phyloP scores from a whole-genome alignment of 2,329 filamentous ascomycete species.

The Apiospora aurea region DNA sequence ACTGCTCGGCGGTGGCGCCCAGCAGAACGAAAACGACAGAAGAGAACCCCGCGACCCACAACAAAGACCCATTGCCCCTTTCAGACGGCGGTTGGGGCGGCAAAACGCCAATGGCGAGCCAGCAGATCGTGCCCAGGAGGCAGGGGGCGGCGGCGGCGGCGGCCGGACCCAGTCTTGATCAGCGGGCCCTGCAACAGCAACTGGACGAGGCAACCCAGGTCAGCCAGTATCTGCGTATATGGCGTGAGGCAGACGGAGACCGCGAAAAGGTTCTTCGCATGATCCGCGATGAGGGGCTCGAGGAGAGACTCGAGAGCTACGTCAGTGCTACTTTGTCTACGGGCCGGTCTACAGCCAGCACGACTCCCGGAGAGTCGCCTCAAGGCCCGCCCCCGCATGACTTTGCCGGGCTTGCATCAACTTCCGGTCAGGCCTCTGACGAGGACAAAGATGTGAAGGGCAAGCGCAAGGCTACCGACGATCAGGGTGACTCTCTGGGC shows the following conservation, averaged over 20 bases:
- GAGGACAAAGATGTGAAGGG: slow-evolving; percentile 28
- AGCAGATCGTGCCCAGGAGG: neutral
- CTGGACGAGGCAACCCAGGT: slow-evolving; percentile 11
- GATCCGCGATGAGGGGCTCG: slow-evolving; percentile 65
- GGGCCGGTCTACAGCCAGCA: slow-evolving; percentile 15
- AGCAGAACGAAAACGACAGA: slow-evolving; percentile 6
- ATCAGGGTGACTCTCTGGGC: neutral
- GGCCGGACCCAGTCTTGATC: neutral
- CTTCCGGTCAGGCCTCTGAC: neutral
- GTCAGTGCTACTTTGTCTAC: slow-evolving; percentile 58
- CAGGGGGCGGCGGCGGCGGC: neutral
- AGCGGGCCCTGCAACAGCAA: slow-evolving; percentile 1
- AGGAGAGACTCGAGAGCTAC: slow-evolving; percentile 66
- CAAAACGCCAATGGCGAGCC: slow-evolving; percentile 33
- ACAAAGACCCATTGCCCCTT: slow-evolving; percentile 36
- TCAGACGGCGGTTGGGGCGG: slow-evolving; percentile 36
- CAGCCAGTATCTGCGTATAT: slow-evolving; percentile 60
- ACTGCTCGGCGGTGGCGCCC: neutral
- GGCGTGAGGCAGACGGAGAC: slow-evolving; percentile 66
- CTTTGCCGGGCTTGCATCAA: neutral
- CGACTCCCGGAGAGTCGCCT: neutral
- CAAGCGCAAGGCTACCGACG: slow-evolving; percentile 33
- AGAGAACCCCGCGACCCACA: neutral
- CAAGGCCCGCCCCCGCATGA: neutral
- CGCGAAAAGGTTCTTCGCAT: slow-evolving; percentile 65